Evolutionary conservation across 78 protist species (phyloP).

Genomic region (Tieghemostelium lacteum): DNA sequence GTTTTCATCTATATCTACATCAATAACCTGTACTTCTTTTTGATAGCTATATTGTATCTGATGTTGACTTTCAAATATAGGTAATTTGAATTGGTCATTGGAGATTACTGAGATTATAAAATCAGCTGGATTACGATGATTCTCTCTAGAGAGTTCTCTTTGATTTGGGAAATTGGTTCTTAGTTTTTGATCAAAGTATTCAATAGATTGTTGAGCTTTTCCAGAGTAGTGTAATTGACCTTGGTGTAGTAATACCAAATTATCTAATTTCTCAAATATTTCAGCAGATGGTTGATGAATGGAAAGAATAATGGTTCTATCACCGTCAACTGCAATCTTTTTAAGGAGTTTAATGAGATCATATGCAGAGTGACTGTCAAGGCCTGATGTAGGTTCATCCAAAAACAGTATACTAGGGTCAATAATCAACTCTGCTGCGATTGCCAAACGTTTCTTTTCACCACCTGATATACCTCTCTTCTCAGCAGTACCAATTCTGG

Average conservation of each 20-base stretch:
- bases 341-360: constrained; percentile 41
- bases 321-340: constrained; percentile 30
- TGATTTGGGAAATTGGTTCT: constrained; percentile 29
- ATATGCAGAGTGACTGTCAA: constrained; percentile 84
- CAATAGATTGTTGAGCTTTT: constrained; percentile 23
- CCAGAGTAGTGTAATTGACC: constrained; percentile 77
- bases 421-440: constrained; percentile 86
- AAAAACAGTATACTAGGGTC: constrained; percentile 86
- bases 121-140: constrained; percentile 83
- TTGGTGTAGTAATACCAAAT: constrained; percentile 76
- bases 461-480: constrained; percentile 96
- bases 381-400: constrained; percentile 91
- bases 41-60: no score
- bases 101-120: constrained; percentile 65
- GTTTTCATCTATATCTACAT: not conserved
- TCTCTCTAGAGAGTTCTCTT: constrained; percentile 13
- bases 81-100: constrained; percentile 9
- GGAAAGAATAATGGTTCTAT: constrained; percentile 73
- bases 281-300: constrained; percentile 94
- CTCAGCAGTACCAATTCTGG: constrained; percentile 86
- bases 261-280: constrained; percentile 84
- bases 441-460: constrained; percentile 83
- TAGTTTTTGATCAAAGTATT: constrained; percentile 47
- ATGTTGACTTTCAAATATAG: not conserved
- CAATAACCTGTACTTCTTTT: not conserved